A percentile compares a stretch with the other conserved stretches of the same genome.
These are phyloP conservation scores for Flagelloscypha sp. DNA, from an alignment of 768 basidiomycete genomes.

Conservation along the genomic window DNA sequence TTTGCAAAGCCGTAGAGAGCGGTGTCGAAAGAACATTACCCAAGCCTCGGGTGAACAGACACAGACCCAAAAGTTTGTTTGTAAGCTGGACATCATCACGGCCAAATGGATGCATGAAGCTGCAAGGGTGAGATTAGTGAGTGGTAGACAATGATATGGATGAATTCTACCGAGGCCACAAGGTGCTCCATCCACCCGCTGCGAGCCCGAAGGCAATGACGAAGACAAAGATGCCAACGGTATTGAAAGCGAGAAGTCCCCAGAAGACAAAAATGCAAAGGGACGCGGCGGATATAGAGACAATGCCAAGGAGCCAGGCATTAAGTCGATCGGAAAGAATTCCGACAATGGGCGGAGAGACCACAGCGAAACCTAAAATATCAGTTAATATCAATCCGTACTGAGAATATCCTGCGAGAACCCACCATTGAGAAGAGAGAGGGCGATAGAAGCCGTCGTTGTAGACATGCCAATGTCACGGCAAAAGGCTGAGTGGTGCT, in stretches of 20 bases:
- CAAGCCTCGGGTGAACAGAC: conserved; percentile 20
- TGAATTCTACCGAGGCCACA: conserved; percentile 22
- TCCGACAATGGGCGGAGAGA: conserved; percentile 18
- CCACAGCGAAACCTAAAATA: conserved; percentile 15
- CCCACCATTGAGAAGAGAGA: conserved; percentile 20
- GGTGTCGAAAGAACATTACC: conserved; percentile 24
- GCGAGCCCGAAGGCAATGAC: conserved; percentile 18
- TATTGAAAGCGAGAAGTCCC: conserved; percentile 19
- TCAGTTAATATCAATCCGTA: conserved; percentile 3
- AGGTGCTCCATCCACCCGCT: conserved; percentile 21
- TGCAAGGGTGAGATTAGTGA: too few species aligned
- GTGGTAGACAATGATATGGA: too few species aligned
- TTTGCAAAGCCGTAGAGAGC: too few species aligned
- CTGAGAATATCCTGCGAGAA: conserved; percentile 2
- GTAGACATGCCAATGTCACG: conserved; percentile 13
- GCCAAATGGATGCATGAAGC: not conserved
- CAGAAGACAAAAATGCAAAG: conserved; percentile 21
- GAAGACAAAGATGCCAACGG: conserved; percentile 18
- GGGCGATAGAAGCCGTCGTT: conserved; percentile 15
- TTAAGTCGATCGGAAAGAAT: conserved; percentile 19
- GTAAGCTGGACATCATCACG: conserved; percentile 15
- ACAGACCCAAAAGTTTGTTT: conserved; percentile 17
- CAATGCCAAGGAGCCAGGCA: conserved; percentile 13
- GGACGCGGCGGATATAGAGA: conserved; percentile 12
- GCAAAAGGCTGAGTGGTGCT: conserved; percentile 16